Evolutionary conservation across 768 basidiomycete genomes (phyloP), one percentile per base, ranked within the genome.

Genomic region (Russula vinacea): DNA sequence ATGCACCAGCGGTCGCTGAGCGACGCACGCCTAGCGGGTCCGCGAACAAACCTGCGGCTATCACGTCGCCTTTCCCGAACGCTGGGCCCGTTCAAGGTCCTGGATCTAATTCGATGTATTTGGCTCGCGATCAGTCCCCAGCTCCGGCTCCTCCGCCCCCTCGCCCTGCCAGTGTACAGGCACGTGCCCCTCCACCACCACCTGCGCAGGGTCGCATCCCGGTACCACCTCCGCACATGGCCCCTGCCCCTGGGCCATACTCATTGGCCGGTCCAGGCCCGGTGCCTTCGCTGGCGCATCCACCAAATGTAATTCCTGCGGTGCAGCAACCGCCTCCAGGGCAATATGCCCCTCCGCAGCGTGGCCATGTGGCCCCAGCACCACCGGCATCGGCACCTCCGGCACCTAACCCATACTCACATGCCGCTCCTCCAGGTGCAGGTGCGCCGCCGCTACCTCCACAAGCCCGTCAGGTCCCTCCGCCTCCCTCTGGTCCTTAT

Each of bases 11-110:
- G 7, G 67, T 84, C 14, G 68, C 78, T 17, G 72, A 81, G 19
- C 74, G 81, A 47, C 85, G 87, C 29, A 78, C 78, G 1, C 84
- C 88, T 1, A 79, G 81, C 24, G 75, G 81, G 6, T 70, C 79
- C 35, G 66, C 77, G 11, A 74, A 71, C 60, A 91, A 89, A 70
- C 87, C 83, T 2, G 78, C 80, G 8, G 83, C 94, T 2, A 95
- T 98, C 70, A 86, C 86, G 9, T 83, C 92, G 10, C 95, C 95
- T 0, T 97, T 98, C 84, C 91, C 94, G 9, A 88, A 90, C 69
- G 78, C 82, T 10, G 13, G 45, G 6, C 70, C 76, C 6, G 70
- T 76, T n/a, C 66, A 73, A 29, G 42, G 71, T 39, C 66, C 56
- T 29, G 52, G 70, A 19, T 71, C 73, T 22, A 74, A 62, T 39